Base-by-base conservation (phyloP, 2,329 filamentous ascomycete genomes). In the Fusarium dimerum region DNA sequence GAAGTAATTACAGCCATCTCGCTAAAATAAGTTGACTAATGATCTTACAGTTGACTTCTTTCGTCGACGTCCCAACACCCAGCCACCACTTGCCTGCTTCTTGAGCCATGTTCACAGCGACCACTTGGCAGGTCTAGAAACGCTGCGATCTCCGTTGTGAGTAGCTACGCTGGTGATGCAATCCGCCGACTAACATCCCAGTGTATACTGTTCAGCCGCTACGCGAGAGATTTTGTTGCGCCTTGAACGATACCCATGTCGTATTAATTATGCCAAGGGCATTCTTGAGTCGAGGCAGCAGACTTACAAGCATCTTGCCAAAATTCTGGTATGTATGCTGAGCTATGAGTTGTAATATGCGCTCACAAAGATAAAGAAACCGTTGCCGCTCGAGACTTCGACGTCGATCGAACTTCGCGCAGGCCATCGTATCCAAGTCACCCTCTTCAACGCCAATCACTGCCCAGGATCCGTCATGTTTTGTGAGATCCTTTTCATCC, bases 391-490 rank as follows among this genome's bases (percentile, higher is more conserved):
- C 9, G 87, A 94, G 45, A 91, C 90, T 0, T 90, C 91, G 0
- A 92, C 87, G 0, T 72, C 75, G 5, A 83, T 97, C 43, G 90
- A 96, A 64, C 77, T 97, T 3, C 78, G 77, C 2, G 89, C 87
- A 0, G 82, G 83, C 1, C 80, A 81, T 43, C 75, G 73, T n/a
- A 84, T 97, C 20, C 84, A 86, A 43, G 90, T 96, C 16, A 97
- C 92, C 0, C 77, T 97, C 0, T 83, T 97, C 47, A 88, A 96
- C 73, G 92, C 93, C 2, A 97, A 97, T 63, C 93, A 97, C 67
- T 97, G 93, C 63, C 82, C 88, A 1, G 92, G 93, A 0, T 86
- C 91, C 16, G 90, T 94, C 16, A 96, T 96, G 91, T 97, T 97
- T 66, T 76, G 82, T 84, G 67, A 59, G 80, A 26, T 26, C 7